Conservation (phyloP, 345 rosid species). For the Raphanus raphanistrum region DNA sequence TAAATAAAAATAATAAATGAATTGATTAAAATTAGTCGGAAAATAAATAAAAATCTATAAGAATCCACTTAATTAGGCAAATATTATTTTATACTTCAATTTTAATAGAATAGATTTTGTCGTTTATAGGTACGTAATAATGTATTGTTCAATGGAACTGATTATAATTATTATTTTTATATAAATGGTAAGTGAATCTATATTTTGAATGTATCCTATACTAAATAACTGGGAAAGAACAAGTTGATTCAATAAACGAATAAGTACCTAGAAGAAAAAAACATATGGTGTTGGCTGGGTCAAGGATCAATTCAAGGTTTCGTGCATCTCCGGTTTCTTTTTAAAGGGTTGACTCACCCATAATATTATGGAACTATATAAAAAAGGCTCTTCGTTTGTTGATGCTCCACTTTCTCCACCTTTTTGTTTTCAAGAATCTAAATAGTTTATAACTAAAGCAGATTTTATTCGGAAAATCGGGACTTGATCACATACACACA, state of each 20-base stretch:
- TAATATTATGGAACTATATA: background rate
- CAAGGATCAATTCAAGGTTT: conserved; percentile 32
- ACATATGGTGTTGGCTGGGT: conserved; percentile 26
- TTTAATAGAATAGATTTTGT: too few relatives aligned
- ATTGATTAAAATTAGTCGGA: too few relatives aligned
- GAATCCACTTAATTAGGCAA: too few relatives aligned
- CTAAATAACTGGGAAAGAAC: background rate
- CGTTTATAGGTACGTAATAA: too few relatives aligned
- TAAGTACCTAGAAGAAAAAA: conserved; percentile 20
- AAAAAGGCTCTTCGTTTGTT: conserved; percentile 11
- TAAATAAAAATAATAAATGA: too few relatives aligned
- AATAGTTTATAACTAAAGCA: conserved; percentile 24
- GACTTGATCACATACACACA: background rate
- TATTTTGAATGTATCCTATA: background rate
- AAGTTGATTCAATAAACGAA: conserved; percentile 21
- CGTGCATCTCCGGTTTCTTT: conserved; percentile 24
- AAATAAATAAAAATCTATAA: too few relatives aligned
- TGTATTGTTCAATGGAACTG: background rate
- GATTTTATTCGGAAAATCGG: conserved; percentile 23
- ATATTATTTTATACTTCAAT: too few relatives aligned
- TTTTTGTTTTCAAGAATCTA: conserved; percentile 28
- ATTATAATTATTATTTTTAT: too few relatives aligned
- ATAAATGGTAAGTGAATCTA: background rate
- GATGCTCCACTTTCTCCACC: conserved; percentile 39
- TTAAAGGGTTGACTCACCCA: conserved; percentile 31